These are phyloP conservation scores for Boletus pseudo-olivaceus DNA, from an alignment of 768 basidiomycete species.

Conservation along the genomic window DNA sequence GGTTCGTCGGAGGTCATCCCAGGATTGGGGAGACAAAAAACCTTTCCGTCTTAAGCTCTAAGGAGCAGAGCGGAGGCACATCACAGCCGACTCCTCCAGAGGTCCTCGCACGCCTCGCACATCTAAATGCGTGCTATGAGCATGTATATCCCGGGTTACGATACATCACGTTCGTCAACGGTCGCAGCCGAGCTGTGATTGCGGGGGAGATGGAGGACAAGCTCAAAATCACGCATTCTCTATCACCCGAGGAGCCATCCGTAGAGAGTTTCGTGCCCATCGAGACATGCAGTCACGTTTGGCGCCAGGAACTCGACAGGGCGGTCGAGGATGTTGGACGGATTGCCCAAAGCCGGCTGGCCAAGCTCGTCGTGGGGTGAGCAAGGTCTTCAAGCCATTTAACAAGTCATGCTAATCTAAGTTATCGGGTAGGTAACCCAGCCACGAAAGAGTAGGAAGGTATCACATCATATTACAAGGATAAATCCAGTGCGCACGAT, in stretches of 20 bases:
- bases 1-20: constrained; percentile 82
- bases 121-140: constrained; percentile 81
- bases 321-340: constrained; percentile 69
- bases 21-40: constrained; percentile 82
- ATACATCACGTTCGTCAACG: constrained; percentile 93
- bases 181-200: constrained; percentile 66
- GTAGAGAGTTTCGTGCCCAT: constrained; percentile 38
- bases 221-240: constrained; percentile 50
- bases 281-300: constrained; percentile 41
- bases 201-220: constrained; percentile 76
- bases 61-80: constrained; percentile 63
- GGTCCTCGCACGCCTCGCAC: constrained; percentile 65
- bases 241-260: constrained; percentile 36
- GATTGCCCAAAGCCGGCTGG: constrained; percentile 72
- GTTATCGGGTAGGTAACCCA: not conserved
- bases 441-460: not conserved
- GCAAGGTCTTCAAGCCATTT: not conserved
- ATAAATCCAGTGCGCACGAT: not conserved
- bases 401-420: not conserved
- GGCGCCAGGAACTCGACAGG: constrained; percentile 66
- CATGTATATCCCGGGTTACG: constrained; percentile 66
- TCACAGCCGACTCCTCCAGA: constrained; percentile 61
- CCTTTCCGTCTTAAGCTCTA: constrained; percentile 70
- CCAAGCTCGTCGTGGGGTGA: constrained; percentile 22
- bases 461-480: constrained; percentile 17